A percentile compares a stretch with the other conserved stretches of the same genome.
Conservation (phyloP, 345 rosid genomes). For the Eucalyptus cloeziana region DNA sequence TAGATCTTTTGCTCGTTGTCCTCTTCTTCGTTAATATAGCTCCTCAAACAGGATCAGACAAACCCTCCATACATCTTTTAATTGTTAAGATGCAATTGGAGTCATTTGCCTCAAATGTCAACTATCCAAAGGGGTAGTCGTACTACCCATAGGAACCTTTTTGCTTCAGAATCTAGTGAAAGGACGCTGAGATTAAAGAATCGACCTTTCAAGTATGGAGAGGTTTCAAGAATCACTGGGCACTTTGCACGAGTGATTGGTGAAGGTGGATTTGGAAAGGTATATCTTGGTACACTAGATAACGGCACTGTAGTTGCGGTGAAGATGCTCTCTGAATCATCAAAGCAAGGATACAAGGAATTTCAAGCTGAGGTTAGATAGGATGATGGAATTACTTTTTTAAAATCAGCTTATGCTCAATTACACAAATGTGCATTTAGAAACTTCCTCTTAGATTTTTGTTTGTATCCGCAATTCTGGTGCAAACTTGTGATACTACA, state of each 20-base stretch:
- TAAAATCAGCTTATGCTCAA: too few species aligned
- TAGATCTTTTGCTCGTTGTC: background rate
- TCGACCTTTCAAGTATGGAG: background rate
- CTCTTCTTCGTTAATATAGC: background rate
- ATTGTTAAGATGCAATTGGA: background rate
- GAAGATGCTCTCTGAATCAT: background rate
- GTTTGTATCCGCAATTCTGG: too few species aligned
- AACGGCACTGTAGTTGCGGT: fast-evolving
- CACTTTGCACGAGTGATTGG: background rate
- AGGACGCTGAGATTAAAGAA: too few species aligned
- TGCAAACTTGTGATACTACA: too few species aligned
- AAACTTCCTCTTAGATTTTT: background rate
- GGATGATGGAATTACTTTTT: too few species aligned
- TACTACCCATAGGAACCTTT: background rate
- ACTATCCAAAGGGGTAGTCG: background rate
- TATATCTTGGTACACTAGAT: background rate
- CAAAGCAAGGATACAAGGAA: background rate
- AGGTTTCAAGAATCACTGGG: background rate
- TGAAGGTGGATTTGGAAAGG: background rate
- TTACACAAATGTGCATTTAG: background rate
- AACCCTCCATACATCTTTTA: background rate
- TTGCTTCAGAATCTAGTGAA: background rate
- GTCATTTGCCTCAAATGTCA: background rate
- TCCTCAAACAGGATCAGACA: too few species aligned
- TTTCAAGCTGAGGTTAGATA: background rate